Conservation (phyloP, 2,329 filamentous ascomycete species). For the Penicillium sp. region DNA sequence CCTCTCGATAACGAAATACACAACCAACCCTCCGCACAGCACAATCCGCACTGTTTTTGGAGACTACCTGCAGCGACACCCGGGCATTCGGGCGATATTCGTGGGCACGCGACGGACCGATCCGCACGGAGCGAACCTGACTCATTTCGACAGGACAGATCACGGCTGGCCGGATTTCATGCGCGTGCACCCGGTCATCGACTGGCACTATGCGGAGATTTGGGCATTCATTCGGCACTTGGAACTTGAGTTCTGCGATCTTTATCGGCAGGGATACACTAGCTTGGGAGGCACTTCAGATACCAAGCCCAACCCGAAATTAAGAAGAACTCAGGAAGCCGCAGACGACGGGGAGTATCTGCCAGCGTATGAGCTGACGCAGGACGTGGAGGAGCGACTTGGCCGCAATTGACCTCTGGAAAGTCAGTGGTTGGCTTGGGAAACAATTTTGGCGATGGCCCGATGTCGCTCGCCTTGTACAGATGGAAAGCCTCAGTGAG, state of each 20-base stretch:
- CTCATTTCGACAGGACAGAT: slow-evolving; percentile 83
- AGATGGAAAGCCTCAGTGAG: slow-evolving; percentile 5
- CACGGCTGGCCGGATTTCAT: slow-evolving; percentile 87
- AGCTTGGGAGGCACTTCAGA: slow-evolving; percentile 86
- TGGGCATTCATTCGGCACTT: slow-evolving; percentile 77
- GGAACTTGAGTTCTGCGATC: slow-evolving; percentile 72
- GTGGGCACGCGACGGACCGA: slow-evolving; percentile 88
- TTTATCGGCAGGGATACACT: slow-evolving; percentile 89
- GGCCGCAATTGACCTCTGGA: slow-evolving; percentile 56
- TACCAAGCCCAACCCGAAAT: slow-evolving; percentile 79
- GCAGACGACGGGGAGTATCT: slow-evolving; percentile 22
- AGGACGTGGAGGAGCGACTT: slow-evolving; percentile 72
- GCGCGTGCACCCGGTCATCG: slow-evolving; percentile 90
- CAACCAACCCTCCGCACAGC: slow-evolving; percentile 51
- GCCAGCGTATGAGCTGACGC: slow-evolving; percentile 30
- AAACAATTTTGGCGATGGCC: neutral
- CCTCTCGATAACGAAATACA: slow-evolving; percentile 69
- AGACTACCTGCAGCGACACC: slow-evolving; percentile 58
- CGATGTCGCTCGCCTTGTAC: slow-evolving; percentile 5
- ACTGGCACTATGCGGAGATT: slow-evolving; percentile 95
- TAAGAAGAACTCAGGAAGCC: slow-evolving; percentile 42
- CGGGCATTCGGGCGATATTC: slow-evolving; percentile 68
- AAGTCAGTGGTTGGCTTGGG: neutral
- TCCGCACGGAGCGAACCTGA: slow-evolving; percentile 75
- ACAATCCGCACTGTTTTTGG: slow-evolving; percentile 75